Conservation (phyloP, 2,329 filamentous ascomycete genomes). For the Cladorrhinum sp. region DNA sequence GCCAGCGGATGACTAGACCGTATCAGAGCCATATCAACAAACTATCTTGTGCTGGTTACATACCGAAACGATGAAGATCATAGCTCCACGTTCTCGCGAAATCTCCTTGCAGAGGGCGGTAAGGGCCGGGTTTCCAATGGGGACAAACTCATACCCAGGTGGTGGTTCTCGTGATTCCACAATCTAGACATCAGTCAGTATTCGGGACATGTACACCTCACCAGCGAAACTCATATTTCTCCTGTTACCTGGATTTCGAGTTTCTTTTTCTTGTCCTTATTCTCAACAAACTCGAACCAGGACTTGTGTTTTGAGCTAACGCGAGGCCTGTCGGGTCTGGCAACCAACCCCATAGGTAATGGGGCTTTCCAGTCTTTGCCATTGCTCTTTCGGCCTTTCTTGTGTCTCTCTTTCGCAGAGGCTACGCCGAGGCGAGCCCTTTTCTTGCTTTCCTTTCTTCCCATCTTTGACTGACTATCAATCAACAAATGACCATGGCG, state of each 20-base stretch:
- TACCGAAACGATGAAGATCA: slow-evolving; percentile 67
- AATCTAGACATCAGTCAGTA: slow-evolving; percentile 42
- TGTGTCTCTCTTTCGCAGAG: slow-evolving; percentile 34
- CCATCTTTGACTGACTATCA: slow-evolving; percentile 27
- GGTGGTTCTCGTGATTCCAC: slow-evolving; percentile 52
- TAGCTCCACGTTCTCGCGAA: slow-evolving; percentile 58
- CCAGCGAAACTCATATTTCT: background rate
- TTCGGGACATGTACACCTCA: background rate
- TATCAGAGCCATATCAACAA: slow-evolving; percentile 16
- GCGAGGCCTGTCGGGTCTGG: slow-evolving; percentile 29
- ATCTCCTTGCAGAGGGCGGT: slow-evolving; percentile 62
- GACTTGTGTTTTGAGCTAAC: slow-evolving; percentile 56
- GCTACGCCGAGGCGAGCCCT: slow-evolving; percentile 25
- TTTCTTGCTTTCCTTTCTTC: slow-evolving; percentile 32
- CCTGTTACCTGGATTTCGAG: slow-evolving; percentile 56
- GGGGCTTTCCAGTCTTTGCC: slow-evolving; percentile 28
- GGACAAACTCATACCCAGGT: slow-evolving; percentile 61
- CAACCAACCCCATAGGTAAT: slow-evolving; percentile 30
- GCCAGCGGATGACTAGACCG: slow-evolving; percentile 34
- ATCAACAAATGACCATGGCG: slow-evolving; percentile 11
- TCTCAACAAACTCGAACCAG: slow-evolving; percentile 64
- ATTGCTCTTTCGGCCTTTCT: slow-evolving; percentile 28
- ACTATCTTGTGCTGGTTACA: slow-evolving; percentile 27
- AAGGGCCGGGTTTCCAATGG: slow-evolving; percentile 59
- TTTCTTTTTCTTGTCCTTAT: slow-evolving; percentile 62